Percentiles rank a stretch among this genome's conserved stretches.
phyloP scores from a whole-genome alignment of 2,329 filamentous ascomycete species.

The Aureobasidium melanogenum region DNA sequence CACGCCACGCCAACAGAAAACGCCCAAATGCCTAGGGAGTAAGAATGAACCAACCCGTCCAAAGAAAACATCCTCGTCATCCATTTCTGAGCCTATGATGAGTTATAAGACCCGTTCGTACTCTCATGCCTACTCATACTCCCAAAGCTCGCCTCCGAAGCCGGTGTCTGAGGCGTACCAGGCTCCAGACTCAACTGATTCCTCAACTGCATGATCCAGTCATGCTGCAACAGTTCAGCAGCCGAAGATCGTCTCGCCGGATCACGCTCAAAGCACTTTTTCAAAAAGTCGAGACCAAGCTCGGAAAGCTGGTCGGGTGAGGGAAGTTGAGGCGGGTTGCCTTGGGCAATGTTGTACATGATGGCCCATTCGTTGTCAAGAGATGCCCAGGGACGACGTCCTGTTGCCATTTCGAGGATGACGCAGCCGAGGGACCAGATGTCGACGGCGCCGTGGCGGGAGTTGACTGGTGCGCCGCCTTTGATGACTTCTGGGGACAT shows the following conservation, averaged over 20 bases:
- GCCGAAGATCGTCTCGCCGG: constrained; percentile 71
- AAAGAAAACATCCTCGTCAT: neutral
- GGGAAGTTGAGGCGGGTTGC: constrained; percentile 83
- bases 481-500: constrained; percentile 99
- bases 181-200: constrained; percentile 40
- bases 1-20: neutral
- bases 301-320: constrained; percentile 73
- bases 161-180: constrained; percentile 35
- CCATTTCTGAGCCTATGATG: neutral
- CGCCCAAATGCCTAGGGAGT: neutral
- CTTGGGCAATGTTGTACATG: constrained; percentile 99
- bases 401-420: constrained; percentile 94
- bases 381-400: constrained; percentile 84
- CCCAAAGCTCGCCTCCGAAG: constrained; percentile 17
- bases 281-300: constrained; percentile 78
- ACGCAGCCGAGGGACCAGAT: constrained; percentile 97
- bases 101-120: neutral
- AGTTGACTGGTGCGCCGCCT: constrained; percentile 64
- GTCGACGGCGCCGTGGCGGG: constrained; percentile 79
- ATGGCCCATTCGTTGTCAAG: constrained; percentile 99
- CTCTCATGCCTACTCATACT: constrained; percentile 9
- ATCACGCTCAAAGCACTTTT: constrained; percentile 77
- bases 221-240: constrained; percentile 83
- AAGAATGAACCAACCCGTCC: neutral
- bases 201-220: constrained; percentile 60